Base-by-base conservation (phyloP, 148 eudicot species). In the Pharnaceum exiguum region DNA sequence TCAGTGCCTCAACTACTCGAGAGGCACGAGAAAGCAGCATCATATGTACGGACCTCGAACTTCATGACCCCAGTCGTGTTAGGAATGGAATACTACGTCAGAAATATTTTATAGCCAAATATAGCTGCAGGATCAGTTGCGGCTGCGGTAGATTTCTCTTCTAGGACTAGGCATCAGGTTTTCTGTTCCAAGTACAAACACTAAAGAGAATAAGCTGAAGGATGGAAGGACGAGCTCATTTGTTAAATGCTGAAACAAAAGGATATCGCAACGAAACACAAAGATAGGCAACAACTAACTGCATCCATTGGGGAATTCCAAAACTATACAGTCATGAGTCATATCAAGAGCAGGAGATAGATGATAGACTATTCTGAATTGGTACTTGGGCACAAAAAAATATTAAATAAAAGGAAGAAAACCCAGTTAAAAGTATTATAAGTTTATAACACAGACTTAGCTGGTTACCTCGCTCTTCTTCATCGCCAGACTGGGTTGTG, bases 401-500 rank as follows among this genome's bases (percentile, higher is more conserved):
- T 2, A 47, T 10, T 6, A 51, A 16, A 16, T 12, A 30, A 10
- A 5, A 3, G 23, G 7, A 52, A 31, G 7, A 35, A 12, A 53
- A 17, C 32, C 42, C 53, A 18, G 25, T 40, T 19, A 2, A 6
- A 6, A 35, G 38, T 7, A 6, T 35, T 35, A 7, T 12, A 6
- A 6, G 7, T 35, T 7, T 35, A 12, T 12, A 6, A 35, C 38
- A 35, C 38, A 35, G 38, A 6, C 8, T 7, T 35, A 35, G 59
- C 11, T 68, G 24, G 54, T 67, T 77, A 89, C 96, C 96, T 19
- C 54, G 69, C 39, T 80, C 85, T 13, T 75, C 95, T 11, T 85
- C 96, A 46, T 89, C 95, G 22, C 77, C 94, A 60, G 75, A 63
- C 79, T 93, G 99, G 64, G 80, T 75, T 55, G 99, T 93, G 45